Evolutionary conservation across 305 asterid species (phyloP), one percentile per base, ranked within the genome.

Genomic region (Ilex paraguariensis): DNA sequence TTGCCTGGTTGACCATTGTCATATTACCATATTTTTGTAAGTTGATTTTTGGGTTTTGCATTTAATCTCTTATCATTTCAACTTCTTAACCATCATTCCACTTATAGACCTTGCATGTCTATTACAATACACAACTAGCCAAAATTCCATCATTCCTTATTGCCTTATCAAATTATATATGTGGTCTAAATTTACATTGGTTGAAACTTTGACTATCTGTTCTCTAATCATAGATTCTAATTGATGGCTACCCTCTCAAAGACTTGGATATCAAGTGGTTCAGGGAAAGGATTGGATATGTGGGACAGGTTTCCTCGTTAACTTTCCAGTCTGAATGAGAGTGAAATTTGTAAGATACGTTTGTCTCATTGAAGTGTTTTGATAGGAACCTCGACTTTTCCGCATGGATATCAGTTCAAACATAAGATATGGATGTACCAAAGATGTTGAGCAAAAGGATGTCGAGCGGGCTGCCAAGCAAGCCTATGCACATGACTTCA

Each of bases 401-500:
- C 92, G 88, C 61, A 86, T 75, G 81, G 97, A 90, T 71, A 66
- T 93, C 33, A 71, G 86, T 68, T 90, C 99, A 54, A 93, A 93
- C 74, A 93, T 93, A 75, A 82, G 77, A 69, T 93, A 93, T 5
- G 97, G 99, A 66, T 90, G 96, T 55, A 82, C 87, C 21, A 78
- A 83, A 66, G 81, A 63, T 45, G 78, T 87, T 57, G 77, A 65
- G 63, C 95, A 93, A 69, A 78, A 74, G 62, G 96, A 93, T 10
- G 85, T 93, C 58, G 99, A 84, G 76, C 74, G 80, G 81, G 97
- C 97, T 0, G 99, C 99, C 13, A 90, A 84, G 76, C 91, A 86
- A 74, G 99, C 97, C 44, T 77, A 67, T 71, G 99, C 97, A 49
- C 99, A 93, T 61, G 95, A 87, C 59, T 93, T 90, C 72, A 87